Base-by-base conservation (phyloP, 2,329 filamentous ascomycete genomes). In the Chrysoporthe cubensis region DNA sequence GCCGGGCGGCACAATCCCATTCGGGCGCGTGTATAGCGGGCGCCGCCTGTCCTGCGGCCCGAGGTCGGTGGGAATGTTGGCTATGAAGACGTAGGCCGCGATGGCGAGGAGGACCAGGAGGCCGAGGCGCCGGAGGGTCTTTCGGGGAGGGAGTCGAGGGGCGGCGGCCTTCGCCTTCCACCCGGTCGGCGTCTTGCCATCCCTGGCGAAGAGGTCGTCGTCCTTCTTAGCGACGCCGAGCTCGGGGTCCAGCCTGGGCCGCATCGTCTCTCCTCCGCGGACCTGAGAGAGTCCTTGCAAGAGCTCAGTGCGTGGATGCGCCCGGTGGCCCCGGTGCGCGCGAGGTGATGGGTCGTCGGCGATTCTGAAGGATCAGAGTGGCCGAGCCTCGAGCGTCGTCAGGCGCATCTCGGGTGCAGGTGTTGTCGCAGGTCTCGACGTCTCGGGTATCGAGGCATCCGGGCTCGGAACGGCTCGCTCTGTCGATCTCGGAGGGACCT, bases 71-170 rank as follows among this genome's bases (percentile, higher is more conserved):
- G 89, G 88, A 66, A 91, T 85, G 75, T 90, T 87, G 72, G 85
- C 85, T 74, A 90, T 78, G 74, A 93, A 87, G 70, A 92, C 78
- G 75, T 90, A 91, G 32, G 93, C 69, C 40, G 85, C 75, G 46
- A 85, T 74, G 59, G 84, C 77, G 44, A 84, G 80, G 59, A 85
- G 65, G 4, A 85, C 63, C 46, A 80, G 81, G 5, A 86, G 66
- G 16, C 81, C 74, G 43, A 88, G 73, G 62, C 89, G 85, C 74
- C 85, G 86, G 64, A 88, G 71, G 9, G 79, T 80, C 71, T 88
- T 83, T 67, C 88, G 84, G 8, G 80, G 81, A 16, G 83, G 82
- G 14, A 78, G 76, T 26, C 81, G 80, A 74, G 26, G 78, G 74
- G 67, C 59, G 9, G 56, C 34, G 9, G 56, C 34, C 46, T 66